These are phyloP conservation scores for Metschnikowia similis DNA, from an alignment of 805 yeast genomes.

Conservation along the genomic window DNA sequence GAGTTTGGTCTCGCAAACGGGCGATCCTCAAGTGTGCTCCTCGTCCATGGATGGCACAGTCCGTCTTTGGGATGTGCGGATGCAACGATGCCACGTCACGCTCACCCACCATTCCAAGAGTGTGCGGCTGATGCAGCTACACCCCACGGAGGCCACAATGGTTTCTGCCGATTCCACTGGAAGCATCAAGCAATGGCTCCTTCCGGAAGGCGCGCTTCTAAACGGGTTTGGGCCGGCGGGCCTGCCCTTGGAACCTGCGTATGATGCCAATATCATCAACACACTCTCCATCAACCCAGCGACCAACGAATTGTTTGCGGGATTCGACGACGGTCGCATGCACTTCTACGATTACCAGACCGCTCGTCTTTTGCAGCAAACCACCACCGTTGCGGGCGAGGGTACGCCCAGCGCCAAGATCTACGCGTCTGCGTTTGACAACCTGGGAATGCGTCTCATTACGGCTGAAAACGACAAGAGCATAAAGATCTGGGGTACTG, in stretches of 20 bases:
- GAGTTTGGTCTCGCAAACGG: slow-evolving; percentile 56
- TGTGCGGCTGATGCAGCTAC: slow-evolving; percentile 67
- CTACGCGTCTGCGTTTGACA: slow-evolving; percentile 68
- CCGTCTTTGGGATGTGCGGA: slow-evolving; percentile 84
- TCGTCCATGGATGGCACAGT: slow-evolving; percentile 83
- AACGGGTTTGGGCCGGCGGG: slow-evolving; percentile 48
- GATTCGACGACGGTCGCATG: slow-evolving; percentile 79
- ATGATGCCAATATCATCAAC: slow-evolving; percentile 53
- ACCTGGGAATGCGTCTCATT: slow-evolving; percentile 72
- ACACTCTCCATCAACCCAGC: slow-evolving; percentile 63
- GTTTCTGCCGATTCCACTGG: slow-evolving; percentile 80
- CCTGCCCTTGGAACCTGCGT: slow-evolving; percentile 19
- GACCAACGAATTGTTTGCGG: slow-evolving; percentile 62
- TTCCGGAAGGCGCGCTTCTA: slow-evolving; percentile 69
- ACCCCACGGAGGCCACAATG: slow-evolving; percentile 68
- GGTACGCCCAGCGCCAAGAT: slow-evolving; percentile 73
- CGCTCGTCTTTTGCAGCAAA: slow-evolving; percentile 59
- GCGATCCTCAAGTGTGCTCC: slow-evolving; percentile 82
- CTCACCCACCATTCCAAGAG: slow-evolving; percentile 84
- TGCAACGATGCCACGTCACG: slow-evolving; percentile 66
- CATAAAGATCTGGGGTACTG: slow-evolving; percentile 68
- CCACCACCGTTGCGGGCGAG: slow-evolving; percentile 53
- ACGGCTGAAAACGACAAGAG: slow-evolving; percentile 92
- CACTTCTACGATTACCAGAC: slow-evolving; percentile 73
- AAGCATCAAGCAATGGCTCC: slow-evolving; percentile 69